phyloP scores from a whole-genome alignment of 371 early-diverging fungal species.

The Umbelopsis sp. region DNA sequence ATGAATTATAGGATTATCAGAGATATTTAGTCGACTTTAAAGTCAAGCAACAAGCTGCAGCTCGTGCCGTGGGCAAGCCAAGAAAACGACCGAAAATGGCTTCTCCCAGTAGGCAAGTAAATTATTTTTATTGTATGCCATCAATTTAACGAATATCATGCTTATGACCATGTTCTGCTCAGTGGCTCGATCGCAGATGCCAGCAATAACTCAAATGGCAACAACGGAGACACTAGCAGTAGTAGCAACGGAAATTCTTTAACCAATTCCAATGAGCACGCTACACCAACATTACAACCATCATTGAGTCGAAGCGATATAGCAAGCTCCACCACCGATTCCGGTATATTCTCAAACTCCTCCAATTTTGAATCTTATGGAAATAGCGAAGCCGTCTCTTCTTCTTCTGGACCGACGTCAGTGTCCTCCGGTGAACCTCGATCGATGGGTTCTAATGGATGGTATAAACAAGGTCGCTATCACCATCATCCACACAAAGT shows the following conservation, averaged over 20 bases:
- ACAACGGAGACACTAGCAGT: slow-evolving; percentile 20
- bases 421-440: background rate
- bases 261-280: background rate
- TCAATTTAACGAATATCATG: no score
- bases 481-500: background rate
- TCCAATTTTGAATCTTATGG: background rate
- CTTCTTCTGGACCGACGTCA: background rate
- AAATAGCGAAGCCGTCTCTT: background rate
- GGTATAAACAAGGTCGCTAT: background rate
- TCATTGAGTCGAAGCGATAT: background rate
- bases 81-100: slow-evolving; percentile 29
- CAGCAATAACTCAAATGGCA: slow-evolving; percentile 14
- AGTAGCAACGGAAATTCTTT: slow-evolving; percentile 18
- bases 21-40: slow-evolving; percentile 48
- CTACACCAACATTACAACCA: background rate
- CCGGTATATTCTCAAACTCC: slow-evolving; percentile 5
- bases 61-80: slow-evolving; percentile 42
- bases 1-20: slow-evolving; percentile 40
- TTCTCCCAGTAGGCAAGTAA: slow-evolving; percentile 24
- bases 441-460: background rate
- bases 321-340: background rate
- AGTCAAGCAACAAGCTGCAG: slow-evolving; percentile 49
- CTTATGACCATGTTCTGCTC: background rate
- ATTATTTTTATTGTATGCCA: background rate
- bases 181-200: slow-evolving; percentile 20